These are phyloP conservation scores for Pisolithus orientalis DNA, from an alignment of 768 basidiomycete genomes.

Conservation along the genomic window DNA sequence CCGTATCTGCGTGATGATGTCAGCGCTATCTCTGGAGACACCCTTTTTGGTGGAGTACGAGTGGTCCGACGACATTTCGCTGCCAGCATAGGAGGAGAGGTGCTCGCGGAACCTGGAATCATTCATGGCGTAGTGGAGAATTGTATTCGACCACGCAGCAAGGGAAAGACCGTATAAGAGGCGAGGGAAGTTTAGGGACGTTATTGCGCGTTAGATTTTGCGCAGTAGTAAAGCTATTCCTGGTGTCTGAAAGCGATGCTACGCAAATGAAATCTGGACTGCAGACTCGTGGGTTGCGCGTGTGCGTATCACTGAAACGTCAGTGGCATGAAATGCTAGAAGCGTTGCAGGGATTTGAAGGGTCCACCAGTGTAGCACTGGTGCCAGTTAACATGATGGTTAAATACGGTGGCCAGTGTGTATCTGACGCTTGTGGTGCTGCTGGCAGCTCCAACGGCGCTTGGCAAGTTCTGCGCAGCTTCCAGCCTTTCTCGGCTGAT, in stretches of 20 bases:
- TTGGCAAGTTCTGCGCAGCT: too few species aligned
- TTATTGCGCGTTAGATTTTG: too few species aligned
- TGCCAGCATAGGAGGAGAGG: conserved; percentile 12
- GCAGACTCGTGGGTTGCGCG: conserved; percentile 15
- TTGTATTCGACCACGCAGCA: conserved; percentile 1
- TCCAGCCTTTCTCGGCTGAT: neutral
- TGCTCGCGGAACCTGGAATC: conserved; percentile 27
- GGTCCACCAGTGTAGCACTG: neutral
- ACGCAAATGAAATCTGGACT: neutral
- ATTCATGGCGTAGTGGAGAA: conserved; percentile 13
- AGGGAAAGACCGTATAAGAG: neutral
- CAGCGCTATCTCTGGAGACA: conserved; percentile 13
- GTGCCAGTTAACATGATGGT: neutral
- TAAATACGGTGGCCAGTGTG: neutral
- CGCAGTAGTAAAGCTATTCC: too few species aligned
- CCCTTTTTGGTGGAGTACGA: conserved; percentile 6
- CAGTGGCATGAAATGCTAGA: neutral
- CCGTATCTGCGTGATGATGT: conserved; percentile 35
- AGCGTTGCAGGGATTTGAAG: too few species aligned
- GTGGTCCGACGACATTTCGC: conserved; percentile 5
- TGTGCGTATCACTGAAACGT: conserved; percentile 8
- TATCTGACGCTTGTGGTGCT: neutral
- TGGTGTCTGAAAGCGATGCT: conserved; percentile 7
- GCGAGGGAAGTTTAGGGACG: too few species aligned
- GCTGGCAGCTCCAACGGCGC: neutral